Base-by-base conservation (phyloP, 495 filamentous ascomycete genomes). In the Collariella sp. region DNA sequence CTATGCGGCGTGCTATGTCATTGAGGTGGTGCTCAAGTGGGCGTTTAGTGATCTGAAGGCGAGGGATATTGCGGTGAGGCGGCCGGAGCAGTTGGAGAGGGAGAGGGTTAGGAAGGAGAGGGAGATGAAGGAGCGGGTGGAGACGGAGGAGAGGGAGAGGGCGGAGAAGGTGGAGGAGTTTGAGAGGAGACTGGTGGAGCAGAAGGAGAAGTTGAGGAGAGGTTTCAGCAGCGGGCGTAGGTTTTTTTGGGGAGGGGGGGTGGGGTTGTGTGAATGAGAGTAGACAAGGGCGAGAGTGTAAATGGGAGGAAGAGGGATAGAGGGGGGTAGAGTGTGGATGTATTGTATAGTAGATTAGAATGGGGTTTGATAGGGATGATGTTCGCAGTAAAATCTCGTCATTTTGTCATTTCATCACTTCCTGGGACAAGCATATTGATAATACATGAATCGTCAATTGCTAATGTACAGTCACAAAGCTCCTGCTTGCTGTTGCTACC, bases 41-140 rank as follows among this genome's bases (percentile, higher is more conserved):
- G 59, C 85, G 18, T 99, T 96, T 67, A 94, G 88, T 65, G 93
- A 99, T 67, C 95, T 87, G 73, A 83, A 80, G 51, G 91, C 93
- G 5, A 91, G 95, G 68, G 94, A 97, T 67, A 96, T 99, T 63
- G 94, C 93, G 13, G 70, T 83, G 20, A 81, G 93, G 58, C 75
- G 93, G 43, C 81, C 83, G 15, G 93, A 97, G 66, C 93, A 99
- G 76, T 71, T 95, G n/a, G 76, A 83, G 70, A 74, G 80, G 42
- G 91, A 97, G 74, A 68, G 75, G 36, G 72, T 71, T 29, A 76
- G 91, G 52, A 84, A 84, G 68, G 73, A 72, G 54, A 77, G 72
- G 55, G 87, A 91, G 72, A 68, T 67, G 48, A 66, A 72, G 46
- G 71, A 78, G 54, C 76, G 76, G 59, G 62, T 75, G 52, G 74